These are phyloP conservation scores for Boletus rubroflammeus DNA, from an alignment of 768 basidiomycete genomes.

Conservation along the genomic window DNA sequence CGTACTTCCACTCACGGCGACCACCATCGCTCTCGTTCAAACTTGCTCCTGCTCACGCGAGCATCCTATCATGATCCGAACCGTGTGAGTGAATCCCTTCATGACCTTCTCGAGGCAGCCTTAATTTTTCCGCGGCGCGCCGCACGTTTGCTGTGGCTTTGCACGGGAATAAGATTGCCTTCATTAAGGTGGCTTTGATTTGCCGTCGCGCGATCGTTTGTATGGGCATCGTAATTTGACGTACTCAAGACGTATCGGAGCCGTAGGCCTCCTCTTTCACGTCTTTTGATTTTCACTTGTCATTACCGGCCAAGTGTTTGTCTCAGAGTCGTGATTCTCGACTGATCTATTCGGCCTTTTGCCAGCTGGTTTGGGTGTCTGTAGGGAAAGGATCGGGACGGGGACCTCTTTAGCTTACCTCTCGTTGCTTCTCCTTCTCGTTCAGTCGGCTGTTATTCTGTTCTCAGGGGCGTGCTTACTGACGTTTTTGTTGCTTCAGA, in stretches of 20 bases:
- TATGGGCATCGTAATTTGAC: conserved; percentile 20
- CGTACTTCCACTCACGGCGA: background rate
- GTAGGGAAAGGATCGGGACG: conserved; percentile 14
- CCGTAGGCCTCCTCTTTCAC: conserved; percentile 16
- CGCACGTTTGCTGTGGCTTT: conserved; percentile 4
- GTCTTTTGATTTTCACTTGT: conserved; percentile 21
- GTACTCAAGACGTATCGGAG: conserved; percentile 27
- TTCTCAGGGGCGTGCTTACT: conserved; percentile 9
- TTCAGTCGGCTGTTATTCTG: background rate
- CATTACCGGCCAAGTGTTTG: conserved; percentile 17
- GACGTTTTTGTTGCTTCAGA: conserved; percentile 11
- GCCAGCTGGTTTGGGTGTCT: background rate
- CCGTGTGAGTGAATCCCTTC: conserved; percentile 12
- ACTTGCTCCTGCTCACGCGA: background rate
- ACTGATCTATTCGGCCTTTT: conserved; percentile 4
- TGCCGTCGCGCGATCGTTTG: conserved; percentile 14
- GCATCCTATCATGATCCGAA: conserved; percentile 14
- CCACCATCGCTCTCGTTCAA: background rate
- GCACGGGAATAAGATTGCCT: conserved; percentile 25
- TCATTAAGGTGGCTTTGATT: conserved; percentile 19
- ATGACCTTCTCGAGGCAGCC: conserved; percentile 4
- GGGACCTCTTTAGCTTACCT: conserved; percentile 6
- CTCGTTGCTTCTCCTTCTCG: conserved; percentile 12
- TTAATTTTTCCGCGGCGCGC: conserved; percentile 3
- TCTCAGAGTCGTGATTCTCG: conserved; percentile 3